phyloP scores from a whole-genome alignment of 495 filamentous ascomycete genomes.

The Saxophila tyrrhenica region DNA sequence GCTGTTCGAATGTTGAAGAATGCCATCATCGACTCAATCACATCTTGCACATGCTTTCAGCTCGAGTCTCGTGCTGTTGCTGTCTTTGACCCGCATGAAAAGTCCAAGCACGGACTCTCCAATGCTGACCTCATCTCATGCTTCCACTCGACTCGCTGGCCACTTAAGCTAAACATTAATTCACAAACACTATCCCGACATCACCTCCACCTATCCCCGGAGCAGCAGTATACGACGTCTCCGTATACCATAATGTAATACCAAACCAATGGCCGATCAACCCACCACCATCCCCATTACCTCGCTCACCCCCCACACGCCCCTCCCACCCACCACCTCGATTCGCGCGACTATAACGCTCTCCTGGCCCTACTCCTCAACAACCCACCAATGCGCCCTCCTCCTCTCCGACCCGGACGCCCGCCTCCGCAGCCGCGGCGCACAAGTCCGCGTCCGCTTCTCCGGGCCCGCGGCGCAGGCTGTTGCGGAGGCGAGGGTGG shows the following conservation, averaged over 20 bases:
- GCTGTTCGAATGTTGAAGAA: neutral
- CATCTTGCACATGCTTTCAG: too few species aligned
- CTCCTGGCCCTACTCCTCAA: conserved; percentile 82
- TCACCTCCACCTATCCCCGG: neutral
- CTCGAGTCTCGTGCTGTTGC: too few species aligned
- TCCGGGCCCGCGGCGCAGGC: conserved; percentile 57
- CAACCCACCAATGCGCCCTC: conserved; percentile 57
- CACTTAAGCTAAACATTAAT: too few species aligned
- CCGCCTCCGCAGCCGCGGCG: conserved; percentile 62
- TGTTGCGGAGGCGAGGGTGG: conserved; percentile 53
- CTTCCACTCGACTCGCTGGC: too few species aligned
- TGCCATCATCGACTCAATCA: neutral
- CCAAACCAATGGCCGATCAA: too few species aligned
- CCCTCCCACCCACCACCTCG: conserved; percentile 21
- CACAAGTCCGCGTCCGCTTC: conserved; percentile 76
- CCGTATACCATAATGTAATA: neutral
- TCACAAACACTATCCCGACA: neutral
- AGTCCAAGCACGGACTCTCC: too few species aligned
- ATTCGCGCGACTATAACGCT: conserved; percentile 65
- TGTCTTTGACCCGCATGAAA: too few species aligned
- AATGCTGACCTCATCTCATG: too few species aligned
- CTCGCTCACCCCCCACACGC: conserved; percentile 47
- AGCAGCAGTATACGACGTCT: too few species aligned
- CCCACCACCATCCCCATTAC: conserved; percentile 57
- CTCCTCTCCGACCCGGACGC: conserved; percentile 79